Evolutionary conservation across 2,329 filamentous ascomycete species (phyloP), one percentile per base, ranked within the genome.

Genomic region (Penicillium italicum): DNA sequence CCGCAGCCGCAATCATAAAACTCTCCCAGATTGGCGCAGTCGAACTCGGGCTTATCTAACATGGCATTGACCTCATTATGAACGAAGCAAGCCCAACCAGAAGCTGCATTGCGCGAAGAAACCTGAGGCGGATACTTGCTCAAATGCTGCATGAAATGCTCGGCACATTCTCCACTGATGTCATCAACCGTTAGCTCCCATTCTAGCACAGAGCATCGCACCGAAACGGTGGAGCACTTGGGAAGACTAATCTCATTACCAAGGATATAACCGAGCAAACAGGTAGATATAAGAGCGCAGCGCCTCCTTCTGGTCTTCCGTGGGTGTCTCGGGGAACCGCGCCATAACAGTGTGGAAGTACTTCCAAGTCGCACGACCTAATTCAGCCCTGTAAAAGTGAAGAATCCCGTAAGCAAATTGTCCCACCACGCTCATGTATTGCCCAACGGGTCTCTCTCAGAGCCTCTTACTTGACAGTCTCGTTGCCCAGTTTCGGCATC

Each of bases 1-100:
- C 78, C 81, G 68, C 85, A 87, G 31, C 84, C 85, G 64, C 85
- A 87, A 65, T 87, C 84, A 67, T 87, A 87, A 60, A 85, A 85
- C 55, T 85, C 83, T 2, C 84, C 85, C 55, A 87, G 83, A 36
- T 86, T 82, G 40, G 78, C 79, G 70, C 85, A 87, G 68, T 87
- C 83, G 65, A 86, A 87, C 22, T 82, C 69, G 5, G 80, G 77
- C 69, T 87, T 87, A 31, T 79, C 70, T 57, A 87, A 72, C 65
- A 82, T 80, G 66, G 81, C 78, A 66, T 87, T 87, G 58, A 87
- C 84, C 65, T 85, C 78, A 60, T 87, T 87, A 66, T 87, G 85
- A 38, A 87, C 81, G 66, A 84, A 83, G 68, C 85, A 87, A 9
- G 80, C 85, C 85, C 85, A 87, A 28, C 79, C 84, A 3, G 85